Percentiles rank a stretch among this genome's conserved stretches.
Evolutionary conservation across 768 basidiomycete genomes (phyloP).

Genomic region (Boletellus sp.): DNA sequence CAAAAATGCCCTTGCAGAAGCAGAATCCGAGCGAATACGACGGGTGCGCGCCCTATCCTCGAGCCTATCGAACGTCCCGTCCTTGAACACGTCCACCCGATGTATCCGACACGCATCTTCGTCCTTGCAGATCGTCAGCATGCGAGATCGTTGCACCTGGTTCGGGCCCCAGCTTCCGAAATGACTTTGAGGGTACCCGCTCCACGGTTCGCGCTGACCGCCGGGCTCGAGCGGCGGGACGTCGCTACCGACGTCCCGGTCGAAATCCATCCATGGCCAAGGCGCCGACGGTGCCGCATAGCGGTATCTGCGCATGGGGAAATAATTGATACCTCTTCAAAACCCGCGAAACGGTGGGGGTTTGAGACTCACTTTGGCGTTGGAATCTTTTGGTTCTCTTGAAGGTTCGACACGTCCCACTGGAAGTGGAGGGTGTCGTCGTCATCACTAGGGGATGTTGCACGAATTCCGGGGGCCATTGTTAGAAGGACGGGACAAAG

Average conservation of each 20-base stretch:
- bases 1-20: constrained; percentile 23
- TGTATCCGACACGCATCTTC: constrained; percentile 15
- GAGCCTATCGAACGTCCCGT: constrained; percentile 14
- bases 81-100: constrained; percentile 13
- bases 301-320: constrained; percentile 24
- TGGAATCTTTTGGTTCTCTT: constrained; percentile 13
- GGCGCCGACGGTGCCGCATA: constrained; percentile 40
- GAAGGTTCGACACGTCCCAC: constrained; percentile 14
- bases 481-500: neutral
- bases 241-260: constrained; percentile 14
- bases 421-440: neutral
- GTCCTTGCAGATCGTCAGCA: constrained; percentile 23
- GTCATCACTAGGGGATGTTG: neutral
- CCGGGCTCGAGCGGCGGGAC: neutral
- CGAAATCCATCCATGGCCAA: constrained; percentile 41
- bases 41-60: constrained; percentile 1
- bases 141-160: constrained; percentile 38
- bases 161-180: constrained; percentile 53
- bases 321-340: constrained; percentile 16
- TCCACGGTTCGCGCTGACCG: constrained; percentile 23
- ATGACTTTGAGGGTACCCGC: constrained; percentile 45
- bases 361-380: constrained; percentile 19
- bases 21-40: constrained; percentile 13
- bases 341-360: neutral
- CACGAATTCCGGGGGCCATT: constrained; percentile 10